These are phyloP conservation scores for Aspergillus affinis DNA, from an alignment of 495 filamentous ascomycete species.

Conservation along the genomic window DNA sequence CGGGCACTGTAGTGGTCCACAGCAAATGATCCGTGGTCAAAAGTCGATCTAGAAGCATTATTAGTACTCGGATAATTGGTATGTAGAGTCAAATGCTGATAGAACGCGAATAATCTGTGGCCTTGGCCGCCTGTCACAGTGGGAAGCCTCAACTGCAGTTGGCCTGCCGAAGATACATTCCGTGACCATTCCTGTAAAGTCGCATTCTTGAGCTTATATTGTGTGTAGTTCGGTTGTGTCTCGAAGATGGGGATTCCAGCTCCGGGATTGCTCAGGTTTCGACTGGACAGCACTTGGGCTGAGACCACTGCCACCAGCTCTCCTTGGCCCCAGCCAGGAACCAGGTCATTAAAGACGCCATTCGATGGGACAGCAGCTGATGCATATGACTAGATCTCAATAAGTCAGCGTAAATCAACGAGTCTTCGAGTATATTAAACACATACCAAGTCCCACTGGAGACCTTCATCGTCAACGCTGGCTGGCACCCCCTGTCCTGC, in stretches of 20 bases:
- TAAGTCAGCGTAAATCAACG: too few species aligned
- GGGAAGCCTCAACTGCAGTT: conserved; percentile 15
- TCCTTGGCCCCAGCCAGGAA: conserved; percentile 42
- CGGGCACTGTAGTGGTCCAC: conserved; percentile 49
- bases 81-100: conserved; percentile 29
- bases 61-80: conserved; percentile 26
- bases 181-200: conserved; percentile 18
- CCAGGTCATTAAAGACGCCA: conserved; percentile 28
- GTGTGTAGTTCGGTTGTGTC: conserved; percentile 8
- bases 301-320: conserved; percentile 33
- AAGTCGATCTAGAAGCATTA: conserved; percentile 24
- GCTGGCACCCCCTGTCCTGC: conserved; percentile 52
- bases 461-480: conserved; percentile 23
- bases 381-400: conserved; percentile 13
- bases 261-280: conserved; percentile 14
- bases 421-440: background rate
- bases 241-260: conserved; percentile 7
- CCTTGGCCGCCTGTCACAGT: conserved; percentile 1
- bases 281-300: conserved; percentile 24
- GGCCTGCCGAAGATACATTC: conserved; percentile 18
- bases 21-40: conserved; percentile 47
- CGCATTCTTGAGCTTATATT: conserved; percentile 16
- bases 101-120: conserved; percentile 39
- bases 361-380: conserved; percentile 24
- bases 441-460: conserved; percentile 42